phyloP scores from a whole-genome alignment of 257 asterid genomes.

The Eustoma russellianum region DNA sequence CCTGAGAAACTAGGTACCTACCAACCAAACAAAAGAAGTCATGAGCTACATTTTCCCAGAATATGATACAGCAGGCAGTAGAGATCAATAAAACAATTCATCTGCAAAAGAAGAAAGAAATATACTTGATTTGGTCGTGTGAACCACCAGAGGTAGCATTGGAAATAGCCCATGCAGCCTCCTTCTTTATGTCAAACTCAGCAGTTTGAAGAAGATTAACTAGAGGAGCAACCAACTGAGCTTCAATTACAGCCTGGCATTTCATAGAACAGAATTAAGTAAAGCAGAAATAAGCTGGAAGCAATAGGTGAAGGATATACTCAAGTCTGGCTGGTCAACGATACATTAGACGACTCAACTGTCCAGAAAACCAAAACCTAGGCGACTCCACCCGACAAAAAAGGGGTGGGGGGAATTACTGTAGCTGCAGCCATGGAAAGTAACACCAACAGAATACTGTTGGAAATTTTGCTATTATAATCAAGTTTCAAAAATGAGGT shows the following conservation, averaged over 20 bases:
- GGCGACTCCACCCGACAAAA: too few species aligned
- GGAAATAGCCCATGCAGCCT: constrained; percentile 94
- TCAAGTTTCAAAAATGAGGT: too few species aligned
- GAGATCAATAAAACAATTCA: constrained; percentile 1
- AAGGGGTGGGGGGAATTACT: too few species aligned
- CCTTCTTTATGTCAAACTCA: constrained; percentile 93
- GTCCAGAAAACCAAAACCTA: too few species aligned
- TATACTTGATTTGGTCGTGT: constrained; percentile 73
- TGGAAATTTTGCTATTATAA: too few species aligned
- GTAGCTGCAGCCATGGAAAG: too few species aligned
- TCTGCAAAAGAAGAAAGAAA: neutral
- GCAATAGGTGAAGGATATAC: too few species aligned
- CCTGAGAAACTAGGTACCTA: constrained; percentile 74
- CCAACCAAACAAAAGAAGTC: constrained; percentile 1
- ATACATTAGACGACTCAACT: too few species aligned
- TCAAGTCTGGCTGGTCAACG: too few species aligned
- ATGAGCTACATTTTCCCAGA: constrained; percentile 5
- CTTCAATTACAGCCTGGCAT: constrained; percentile 69
- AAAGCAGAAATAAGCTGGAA: neutral
- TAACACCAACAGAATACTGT: too few species aligned
- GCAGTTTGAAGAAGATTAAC: constrained; percentile 73
- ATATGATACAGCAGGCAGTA: neutral
- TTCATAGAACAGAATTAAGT: constrained; percentile 3
- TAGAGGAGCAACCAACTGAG: constrained; percentile 69
- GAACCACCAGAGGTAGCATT: constrained; percentile 96